Percentiles rank a stretch among this genome's conserved stretches.
Evolutionary conservation across 2,329 filamentous ascomycete species (phyloP).

Genomic region (Thelonectria discophora): DNA sequence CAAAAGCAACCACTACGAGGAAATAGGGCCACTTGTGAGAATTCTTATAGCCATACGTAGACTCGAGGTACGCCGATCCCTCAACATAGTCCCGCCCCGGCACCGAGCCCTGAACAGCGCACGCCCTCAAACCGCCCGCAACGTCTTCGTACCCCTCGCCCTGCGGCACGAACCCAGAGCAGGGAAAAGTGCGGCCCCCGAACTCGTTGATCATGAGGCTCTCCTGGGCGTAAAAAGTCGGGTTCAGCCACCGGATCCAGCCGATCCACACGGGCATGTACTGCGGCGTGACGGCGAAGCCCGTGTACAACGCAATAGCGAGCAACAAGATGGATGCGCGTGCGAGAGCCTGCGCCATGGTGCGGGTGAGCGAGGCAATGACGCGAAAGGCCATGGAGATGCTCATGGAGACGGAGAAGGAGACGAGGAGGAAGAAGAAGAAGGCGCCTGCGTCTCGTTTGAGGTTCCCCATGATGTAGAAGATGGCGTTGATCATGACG

Average conservation of each 20-base stretch:
- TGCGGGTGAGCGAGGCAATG: slow-evolving; percentile 34
- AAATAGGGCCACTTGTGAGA: slow-evolving; percentile 65
- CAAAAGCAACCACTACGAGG: slow-evolving; percentile 68
- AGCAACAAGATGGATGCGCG: slow-evolving; percentile 60
- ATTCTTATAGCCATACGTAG: slow-evolving; percentile 18
- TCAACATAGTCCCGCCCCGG: slow-evolving; percentile 18
- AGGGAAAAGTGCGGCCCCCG: slow-evolving; percentile 1
- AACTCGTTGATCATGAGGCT: slow-evolving; percentile 32
- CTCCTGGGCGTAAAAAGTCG: slow-evolving; percentile 61
- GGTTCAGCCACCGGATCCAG: slow-evolving; percentile 72
- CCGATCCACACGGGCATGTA: slow-evolving; percentile 40
- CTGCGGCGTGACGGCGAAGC: slow-evolving; percentile 19
- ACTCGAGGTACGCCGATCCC: slow-evolving; percentile 16
- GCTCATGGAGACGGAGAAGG: slow-evolving; percentile 44
- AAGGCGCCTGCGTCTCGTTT: slow-evolving; percentile 65
- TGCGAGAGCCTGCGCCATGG: slow-evolving; percentile 50
- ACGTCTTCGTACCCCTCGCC: slow-evolving; percentile 11
- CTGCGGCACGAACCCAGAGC: slow-evolving; percentile 17
- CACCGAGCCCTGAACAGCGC: slow-evolving; percentile 16
- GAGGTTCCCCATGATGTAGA: slow-evolving; percentile 73
- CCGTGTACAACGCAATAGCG: slow-evolving; percentile 58
- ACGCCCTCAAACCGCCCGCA: slow-evolving; percentile 7
- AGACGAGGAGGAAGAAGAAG: slow-evolving; percentile 63
- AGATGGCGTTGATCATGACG: slow-evolving; percentile 50
- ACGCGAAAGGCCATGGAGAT: slow-evolving; percentile 37